A percentile compares a stretch with the other conserved stretches of the same genome.
Conservation (phyloP, 2,329 filamentous ascomycete species). For the Trichoderma atrobrunneum region DNA sequence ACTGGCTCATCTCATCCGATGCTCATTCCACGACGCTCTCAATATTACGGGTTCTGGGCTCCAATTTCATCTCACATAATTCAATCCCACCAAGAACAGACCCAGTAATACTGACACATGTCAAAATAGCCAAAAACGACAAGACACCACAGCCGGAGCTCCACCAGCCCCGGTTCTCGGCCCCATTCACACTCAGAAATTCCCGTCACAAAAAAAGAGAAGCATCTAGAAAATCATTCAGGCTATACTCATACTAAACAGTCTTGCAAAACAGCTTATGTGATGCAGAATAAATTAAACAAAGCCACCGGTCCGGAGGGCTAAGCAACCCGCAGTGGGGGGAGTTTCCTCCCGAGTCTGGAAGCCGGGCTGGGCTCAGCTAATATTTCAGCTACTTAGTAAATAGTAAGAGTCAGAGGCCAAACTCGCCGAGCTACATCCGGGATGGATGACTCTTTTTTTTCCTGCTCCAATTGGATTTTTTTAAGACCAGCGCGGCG, state of each 20-base stretch:
- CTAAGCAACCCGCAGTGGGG: conserved; percentile 6
- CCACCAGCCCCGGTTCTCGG: neutral
- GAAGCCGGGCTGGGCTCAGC: neutral
- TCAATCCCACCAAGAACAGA: neutral
- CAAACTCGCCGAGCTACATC: conserved; percentile 12
- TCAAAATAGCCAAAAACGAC: neutral
- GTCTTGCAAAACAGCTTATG: neutral
- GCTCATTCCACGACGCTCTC: neutral
- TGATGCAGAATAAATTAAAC: neutral
- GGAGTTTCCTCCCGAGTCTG: neutral
- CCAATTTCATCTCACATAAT: neutral
- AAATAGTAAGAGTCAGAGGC: neutral
- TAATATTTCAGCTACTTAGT: neutral
- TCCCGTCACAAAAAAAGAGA: neutral
- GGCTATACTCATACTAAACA: neutral
- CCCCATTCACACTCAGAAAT: neutral
- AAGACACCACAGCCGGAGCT: neutral
- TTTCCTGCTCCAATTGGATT: neutral
- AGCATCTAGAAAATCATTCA: neutral
- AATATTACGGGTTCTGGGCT: no score
- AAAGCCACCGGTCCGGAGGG: neutral
- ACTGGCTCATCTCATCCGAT: neutral
- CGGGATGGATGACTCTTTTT: neutral
- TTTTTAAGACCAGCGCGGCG: neutral
- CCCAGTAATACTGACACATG: neutral